phyloP scores from a whole-genome alignment of 768 basidiomycete genomes.

The Lentinus brumalis region DNA sequence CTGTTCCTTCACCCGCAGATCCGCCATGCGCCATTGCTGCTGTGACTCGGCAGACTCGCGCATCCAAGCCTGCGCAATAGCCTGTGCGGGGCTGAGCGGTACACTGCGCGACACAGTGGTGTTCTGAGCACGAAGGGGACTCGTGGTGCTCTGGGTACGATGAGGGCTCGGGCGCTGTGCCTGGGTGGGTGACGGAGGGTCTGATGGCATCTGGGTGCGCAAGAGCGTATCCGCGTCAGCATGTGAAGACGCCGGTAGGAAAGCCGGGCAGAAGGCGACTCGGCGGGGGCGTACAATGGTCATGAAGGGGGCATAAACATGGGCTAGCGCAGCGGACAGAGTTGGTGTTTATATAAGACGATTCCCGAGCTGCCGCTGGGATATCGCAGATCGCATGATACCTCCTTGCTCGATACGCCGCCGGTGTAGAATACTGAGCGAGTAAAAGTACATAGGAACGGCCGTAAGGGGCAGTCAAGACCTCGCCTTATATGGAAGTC shows the following conservation, averaged over 20 bases:
- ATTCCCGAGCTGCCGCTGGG: conserved; percentile 20
- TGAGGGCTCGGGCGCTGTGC: conserved; percentile 22
- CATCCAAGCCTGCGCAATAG: conserved; percentile 72
- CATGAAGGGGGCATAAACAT: conserved; percentile 32
- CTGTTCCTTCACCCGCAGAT: conserved; percentile 47
- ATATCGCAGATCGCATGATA: conserved; percentile 28
- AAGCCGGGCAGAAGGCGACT: conserved; percentile 11
- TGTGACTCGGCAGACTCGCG: conserved; percentile 60
- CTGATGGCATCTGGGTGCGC: conserved; percentile 32
- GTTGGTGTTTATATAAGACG: conserved; percentile 35
- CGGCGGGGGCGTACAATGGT: conserved; percentile 29
- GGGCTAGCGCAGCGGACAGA: conserved; percentile 24
- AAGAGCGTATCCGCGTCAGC: conserved; percentile 11
- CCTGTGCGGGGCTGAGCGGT: conserved; percentile 52
- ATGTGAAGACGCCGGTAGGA: conserved; percentile 12
- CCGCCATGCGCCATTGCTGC: conserved; percentile 60
- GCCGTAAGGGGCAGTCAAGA: conserved; percentile 25
- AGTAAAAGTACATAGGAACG: conserved; percentile 31
- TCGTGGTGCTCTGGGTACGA: conserved; percentile 18
- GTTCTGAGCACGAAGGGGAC: background rate
- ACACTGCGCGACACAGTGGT: conserved; percentile 6
- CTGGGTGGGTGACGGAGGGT: conserved; percentile 28
- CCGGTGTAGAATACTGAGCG: conserved; percentile 19
- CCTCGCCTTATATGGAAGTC: conserved; percentile 29
- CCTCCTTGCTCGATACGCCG: conserved; percentile 22